Conservation (phyloP, 106 monocot species). For the Gastrodia elata region DNA sequence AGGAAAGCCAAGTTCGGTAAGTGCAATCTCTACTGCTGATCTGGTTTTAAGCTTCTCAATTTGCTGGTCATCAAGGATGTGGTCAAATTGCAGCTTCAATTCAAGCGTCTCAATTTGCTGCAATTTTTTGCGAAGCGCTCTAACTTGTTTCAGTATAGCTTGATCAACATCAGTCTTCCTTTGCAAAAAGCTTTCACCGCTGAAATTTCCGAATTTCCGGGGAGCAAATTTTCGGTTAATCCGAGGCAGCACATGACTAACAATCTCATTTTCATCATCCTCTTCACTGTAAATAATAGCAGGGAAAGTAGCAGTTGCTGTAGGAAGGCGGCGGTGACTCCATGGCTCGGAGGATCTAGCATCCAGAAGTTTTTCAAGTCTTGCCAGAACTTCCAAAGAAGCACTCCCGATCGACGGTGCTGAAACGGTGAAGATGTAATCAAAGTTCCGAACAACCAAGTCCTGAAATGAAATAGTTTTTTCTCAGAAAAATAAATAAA, state of each 20-base stretch:
- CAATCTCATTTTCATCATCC: conserved; percentile 33
- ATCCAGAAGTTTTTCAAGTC: conserved; percentile 77
- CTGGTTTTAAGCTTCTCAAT: conserved; percentile 68
- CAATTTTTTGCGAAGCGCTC: conserved; percentile 81
- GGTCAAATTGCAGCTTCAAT: conserved; percentile 46
- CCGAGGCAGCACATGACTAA: conserved; percentile 23
- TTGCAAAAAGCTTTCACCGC: conserved; percentile 45
- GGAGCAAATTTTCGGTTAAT: conserved; percentile 18
- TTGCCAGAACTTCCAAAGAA: conserved; percentile 63
- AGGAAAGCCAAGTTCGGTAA: conserved; percentile 69
- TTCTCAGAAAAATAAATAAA: neutral
- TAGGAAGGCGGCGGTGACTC: conserved; percentile 80
- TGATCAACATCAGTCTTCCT: conserved; percentile 34
- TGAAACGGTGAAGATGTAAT: conserved; percentile 71
- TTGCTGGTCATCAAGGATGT: conserved; percentile 87
- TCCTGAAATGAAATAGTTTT: conserved; percentile 41
- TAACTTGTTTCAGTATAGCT: conserved; percentile 66
- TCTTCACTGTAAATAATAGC: conserved; percentile 63
- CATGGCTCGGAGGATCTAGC: conserved; percentile 73
- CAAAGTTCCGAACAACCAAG: conserved; percentile 70
- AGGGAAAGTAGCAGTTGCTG: conserved; percentile 77
- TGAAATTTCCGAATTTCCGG: conserved; percentile 18
- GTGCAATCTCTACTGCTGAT: conserved; percentile 39
- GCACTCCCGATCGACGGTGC: conserved; percentile 52
- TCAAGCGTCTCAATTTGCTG: conserved; percentile 99